These are phyloP conservation scores for Carex myosuroides DNA, from an alignment of 176 grass and related monocot species.

Conservation along the genomic window DNA sequence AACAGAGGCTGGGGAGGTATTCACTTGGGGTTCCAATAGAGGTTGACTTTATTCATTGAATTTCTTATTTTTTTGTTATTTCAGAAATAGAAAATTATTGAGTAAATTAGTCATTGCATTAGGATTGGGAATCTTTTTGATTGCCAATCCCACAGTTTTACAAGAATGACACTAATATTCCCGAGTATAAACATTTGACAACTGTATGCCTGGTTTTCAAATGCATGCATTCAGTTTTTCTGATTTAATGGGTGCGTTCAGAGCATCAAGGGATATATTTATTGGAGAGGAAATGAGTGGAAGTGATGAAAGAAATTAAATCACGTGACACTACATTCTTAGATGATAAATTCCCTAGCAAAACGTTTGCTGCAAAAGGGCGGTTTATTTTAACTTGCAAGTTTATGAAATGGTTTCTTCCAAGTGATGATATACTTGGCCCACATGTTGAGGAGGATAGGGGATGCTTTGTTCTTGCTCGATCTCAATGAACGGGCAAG, in stretches of 20 bases:
- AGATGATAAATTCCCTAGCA: background rate
- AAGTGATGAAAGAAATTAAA: background rate
- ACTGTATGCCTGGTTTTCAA: background rate
- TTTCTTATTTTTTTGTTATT: conserved; percentile 11
- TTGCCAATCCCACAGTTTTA: background rate
- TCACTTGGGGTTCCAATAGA: conserved; percentile 99
- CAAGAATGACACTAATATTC: background rate
- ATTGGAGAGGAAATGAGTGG: background rate
- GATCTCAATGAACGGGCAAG: background rate
- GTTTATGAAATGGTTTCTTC: background rate
- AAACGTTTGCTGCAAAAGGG: background rate
- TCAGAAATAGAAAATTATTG: background rate
- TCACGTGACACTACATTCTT: background rate
- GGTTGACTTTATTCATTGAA: conserved; percentile 41
- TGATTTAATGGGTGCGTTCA: background rate
- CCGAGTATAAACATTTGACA: background rate
- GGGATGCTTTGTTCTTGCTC: background rate
- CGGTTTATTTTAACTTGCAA: background rate
- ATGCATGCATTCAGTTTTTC: conserved; percentile 1
- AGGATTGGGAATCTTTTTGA: background rate
- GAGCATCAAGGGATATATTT: background rate
- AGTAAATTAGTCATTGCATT: background rate
- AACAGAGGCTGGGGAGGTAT: conserved; percentile 78
- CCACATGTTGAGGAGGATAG: background rate
- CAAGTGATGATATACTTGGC: background rate